phyloP scores from a whole-genome alignment of 164 flowering plant genomes.

The Piper betle region DNA sequence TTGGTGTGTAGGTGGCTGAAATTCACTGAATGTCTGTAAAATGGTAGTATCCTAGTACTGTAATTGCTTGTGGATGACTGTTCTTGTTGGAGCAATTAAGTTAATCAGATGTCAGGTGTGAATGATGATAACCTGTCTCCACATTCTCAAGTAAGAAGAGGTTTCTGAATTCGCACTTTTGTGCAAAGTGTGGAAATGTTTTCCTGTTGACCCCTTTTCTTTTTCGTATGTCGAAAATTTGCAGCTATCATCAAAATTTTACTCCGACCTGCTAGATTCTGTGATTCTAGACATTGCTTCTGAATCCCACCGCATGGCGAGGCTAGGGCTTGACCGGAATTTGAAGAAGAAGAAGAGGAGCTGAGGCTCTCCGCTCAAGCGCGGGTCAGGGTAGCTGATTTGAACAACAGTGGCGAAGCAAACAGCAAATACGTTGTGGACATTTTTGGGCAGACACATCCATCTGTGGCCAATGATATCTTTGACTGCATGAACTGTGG shows the following conservation, averaged over 20 bases:
- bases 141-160: conserved; percentile 31
- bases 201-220: conserved; percentile 1
- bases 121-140: conserved; percentile 35
- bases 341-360: conserved; percentile 70
- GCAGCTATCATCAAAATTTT: conserved; percentile 59
- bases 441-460: conserved; percentile 95
- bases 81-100: too few species aligned
- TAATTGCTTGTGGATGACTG: too few species aligned
- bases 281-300: conserved; percentile 90
- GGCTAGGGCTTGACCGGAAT: conserved; percentile 82
- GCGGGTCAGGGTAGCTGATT: conserved; percentile 66
- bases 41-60: too few species aligned
- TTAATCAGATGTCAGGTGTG: conserved; percentile 26
- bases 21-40: too few species aligned
- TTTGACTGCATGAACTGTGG: conserved; percentile 98
- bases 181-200: not conserved
- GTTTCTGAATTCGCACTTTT: conserved; percentile 37
- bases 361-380: conserved; percentile 79
- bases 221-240: conserved; percentile 10
- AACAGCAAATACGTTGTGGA: conserved; percentile 76
- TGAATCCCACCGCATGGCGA: conserved; percentile 86
- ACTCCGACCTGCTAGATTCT: conserved; percentile 67
- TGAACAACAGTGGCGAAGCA: conserved; percentile 58
- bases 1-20: too few species aligned
- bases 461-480: conserved; percentile 73